Evolutionary conservation across 345 rosid species (phyloP).

Genomic region (Kernera saxatilis): DNA sequence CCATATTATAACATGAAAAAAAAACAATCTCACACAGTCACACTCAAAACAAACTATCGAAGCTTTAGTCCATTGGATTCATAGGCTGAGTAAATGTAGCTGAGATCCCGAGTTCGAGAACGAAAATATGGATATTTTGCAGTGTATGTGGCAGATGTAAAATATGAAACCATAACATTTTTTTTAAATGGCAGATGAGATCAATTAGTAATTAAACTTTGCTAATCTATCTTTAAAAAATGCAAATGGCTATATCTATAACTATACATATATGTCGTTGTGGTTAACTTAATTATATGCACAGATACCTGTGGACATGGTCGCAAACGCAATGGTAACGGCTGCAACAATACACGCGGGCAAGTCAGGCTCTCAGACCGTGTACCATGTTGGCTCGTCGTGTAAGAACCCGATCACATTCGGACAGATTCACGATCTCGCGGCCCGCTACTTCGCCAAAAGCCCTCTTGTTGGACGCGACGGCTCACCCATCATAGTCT

Average conservation of each 20-base stretch:
- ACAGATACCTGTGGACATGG: conserved; percentile 30
- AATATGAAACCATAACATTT: not conserved
- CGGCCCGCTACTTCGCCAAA: conserved; percentile 43
- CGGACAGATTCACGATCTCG: conserved; percentile 43
- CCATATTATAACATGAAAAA: not conserved
- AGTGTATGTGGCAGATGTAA: not conserved
- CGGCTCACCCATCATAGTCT: conserved; percentile 57
- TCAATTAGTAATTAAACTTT: conserved; percentile 36
- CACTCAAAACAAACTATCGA: too few relatives aligned
- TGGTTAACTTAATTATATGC: not conserved
- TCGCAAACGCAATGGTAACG: conserved; percentile 19
- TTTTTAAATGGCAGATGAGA: not conserved
- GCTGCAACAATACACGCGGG: conserved; percentile 12
- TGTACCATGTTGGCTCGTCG: conserved; percentile 84
- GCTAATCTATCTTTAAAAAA: not conserved
- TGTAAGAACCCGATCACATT: conserved; percentile 44
- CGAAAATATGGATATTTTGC: too few relatives aligned
- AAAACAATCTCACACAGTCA: not conserved
- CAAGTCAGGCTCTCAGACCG: conserved; percentile 22
- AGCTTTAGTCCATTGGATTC: not conserved
- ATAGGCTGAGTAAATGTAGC: too few relatives aligned
- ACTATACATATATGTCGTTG: not conserved
- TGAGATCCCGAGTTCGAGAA: too few relatives aligned
- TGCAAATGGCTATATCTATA: not conserved
- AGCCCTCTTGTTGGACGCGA: conserved; percentile 70